Conservation (phyloP, 192 early-diverging fungal genomes). For the Rhizophagus prolifer region DNA sequence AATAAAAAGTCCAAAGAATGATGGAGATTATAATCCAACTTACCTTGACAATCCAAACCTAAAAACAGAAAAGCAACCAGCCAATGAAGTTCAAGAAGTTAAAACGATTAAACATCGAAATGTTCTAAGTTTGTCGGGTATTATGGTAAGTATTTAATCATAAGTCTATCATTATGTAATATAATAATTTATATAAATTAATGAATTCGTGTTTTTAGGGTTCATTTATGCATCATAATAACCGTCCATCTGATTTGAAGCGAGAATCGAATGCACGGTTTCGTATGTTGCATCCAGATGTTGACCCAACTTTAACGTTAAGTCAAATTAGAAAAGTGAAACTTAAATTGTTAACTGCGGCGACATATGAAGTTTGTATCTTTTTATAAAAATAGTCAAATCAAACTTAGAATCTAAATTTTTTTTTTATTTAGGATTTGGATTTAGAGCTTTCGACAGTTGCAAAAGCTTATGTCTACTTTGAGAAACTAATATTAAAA, state of each 20-base stretch:
- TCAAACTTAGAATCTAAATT: not conserved
- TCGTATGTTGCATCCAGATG: conserved; percentile 73
- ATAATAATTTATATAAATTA: not conserved
- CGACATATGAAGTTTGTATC: conserved; percentile 34
- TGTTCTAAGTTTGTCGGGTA: conserved; percentile 76
- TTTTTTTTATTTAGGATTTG: conserved; percentile 53
- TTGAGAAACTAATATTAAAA: conserved; percentile 92
- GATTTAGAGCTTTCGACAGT: conserved; percentile 89
- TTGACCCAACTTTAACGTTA: conserved; percentile 79
- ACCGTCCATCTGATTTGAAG: conserved; percentile 77
- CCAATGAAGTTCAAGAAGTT: conserved; percentile 81
- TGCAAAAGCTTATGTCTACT: conserved; percentile 87
- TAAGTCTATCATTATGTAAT: not conserved
- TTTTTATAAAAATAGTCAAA: not conserved
- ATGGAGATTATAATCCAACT: conserved; percentile 70
- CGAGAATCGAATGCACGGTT: conserved; percentile 88
- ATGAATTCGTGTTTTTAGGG: conserved; percentile 44
- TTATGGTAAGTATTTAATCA: conserved; percentile 58
- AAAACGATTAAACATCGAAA: conserved; percentile 72
- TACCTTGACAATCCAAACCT: conserved; percentile 86
- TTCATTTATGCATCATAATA: conserved; percentile 77
- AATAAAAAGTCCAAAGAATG: conserved; percentile 35
- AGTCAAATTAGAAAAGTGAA: conserved; percentile 88
- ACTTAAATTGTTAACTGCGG: conserved; percentile 59
- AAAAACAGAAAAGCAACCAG: conserved; percentile 68